Conservation (phyloP, 306 rosid species). For the Vigna radiata region DNA sequence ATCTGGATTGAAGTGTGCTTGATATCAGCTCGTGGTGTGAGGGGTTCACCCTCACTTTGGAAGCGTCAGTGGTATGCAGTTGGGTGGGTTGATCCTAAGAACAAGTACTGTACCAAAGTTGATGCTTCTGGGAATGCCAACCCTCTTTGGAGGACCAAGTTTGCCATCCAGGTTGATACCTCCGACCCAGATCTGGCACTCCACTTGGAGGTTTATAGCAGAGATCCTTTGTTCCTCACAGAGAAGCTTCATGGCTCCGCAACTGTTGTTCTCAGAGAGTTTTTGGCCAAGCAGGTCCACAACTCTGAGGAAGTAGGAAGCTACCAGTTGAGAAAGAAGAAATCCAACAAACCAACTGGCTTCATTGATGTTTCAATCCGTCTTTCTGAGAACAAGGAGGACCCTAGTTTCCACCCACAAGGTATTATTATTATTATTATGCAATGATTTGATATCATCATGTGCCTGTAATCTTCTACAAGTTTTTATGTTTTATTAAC, state of each 20-base stretch:
- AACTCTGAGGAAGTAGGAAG: constrained; percentile 66
- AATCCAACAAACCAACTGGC: constrained; percentile 71
- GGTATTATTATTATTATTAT: neutral
- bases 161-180: constrained; percentile 63
- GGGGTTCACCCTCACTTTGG: constrained; percentile 65
- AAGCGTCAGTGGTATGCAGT: constrained; percentile 91
- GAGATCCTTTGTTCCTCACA: constrained; percentile 76
- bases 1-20: constrained; percentile 75
- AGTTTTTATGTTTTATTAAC: neutral
- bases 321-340: constrained; percentile 72
- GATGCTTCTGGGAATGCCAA: constrained; percentile 78
- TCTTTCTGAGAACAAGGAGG: constrained; percentile 65
- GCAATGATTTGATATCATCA: neutral
- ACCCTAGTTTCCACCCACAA: constrained; percentile 49
- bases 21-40: constrained; percentile 82
- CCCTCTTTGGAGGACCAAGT: constrained; percentile 85
- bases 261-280: constrained; percentile 70
- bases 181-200: constrained; percentile 63
- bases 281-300: constrained; percentile 38
- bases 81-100: constrained; percentile 77
- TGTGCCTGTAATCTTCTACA: neutral
- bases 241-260: constrained; percentile 83
- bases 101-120: constrained; percentile 72
- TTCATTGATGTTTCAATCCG: constrained; percentile 77
- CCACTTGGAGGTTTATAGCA: constrained; percentile 71